A percentile compares a stretch with the other conserved stretches of the same genome.
Evolutionary conservation across 2,329 filamentous ascomycete genomes (phyloP).

Genomic region (Penicillium sp.): DNA sequence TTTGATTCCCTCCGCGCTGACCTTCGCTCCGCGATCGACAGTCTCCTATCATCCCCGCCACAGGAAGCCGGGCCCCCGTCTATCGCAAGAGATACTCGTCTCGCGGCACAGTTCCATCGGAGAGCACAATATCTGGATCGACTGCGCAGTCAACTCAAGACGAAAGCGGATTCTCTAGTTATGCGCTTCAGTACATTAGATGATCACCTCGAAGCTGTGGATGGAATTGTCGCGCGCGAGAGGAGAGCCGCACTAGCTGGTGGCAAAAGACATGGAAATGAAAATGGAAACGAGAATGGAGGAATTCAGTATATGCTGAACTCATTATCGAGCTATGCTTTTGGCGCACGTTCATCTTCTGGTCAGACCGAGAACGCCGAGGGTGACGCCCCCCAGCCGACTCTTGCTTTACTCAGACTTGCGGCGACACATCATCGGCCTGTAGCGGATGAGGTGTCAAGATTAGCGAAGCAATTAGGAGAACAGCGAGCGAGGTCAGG

Average conservation of each 20-base stretch:
- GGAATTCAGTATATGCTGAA: conserved; percentile 11
- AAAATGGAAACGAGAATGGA: background rate
- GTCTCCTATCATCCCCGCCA: conserved; percentile 27
- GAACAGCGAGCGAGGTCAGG: conserved; percentile 17
- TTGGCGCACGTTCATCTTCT: conserved; percentile 10
- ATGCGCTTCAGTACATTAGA: conserved; percentile 32
- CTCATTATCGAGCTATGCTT: conserved; percentile 16
- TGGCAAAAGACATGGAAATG: background rate
- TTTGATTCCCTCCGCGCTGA: conserved; percentile 37
- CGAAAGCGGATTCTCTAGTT: conserved; percentile 31
- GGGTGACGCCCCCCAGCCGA: conserved; percentile 4
- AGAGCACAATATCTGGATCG: conserved; percentile 35
- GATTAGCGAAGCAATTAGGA: conserved; percentile 25
- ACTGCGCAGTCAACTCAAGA: conserved; percentile 31
- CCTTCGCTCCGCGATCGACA: conserved; percentile 36
- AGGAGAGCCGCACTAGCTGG: conserved; percentile 7
- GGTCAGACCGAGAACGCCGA: background rate
- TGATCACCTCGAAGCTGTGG: conserved; percentile 37
- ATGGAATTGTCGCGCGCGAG: conserved; percentile 27
- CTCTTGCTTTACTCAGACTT: conserved; percentile 21
- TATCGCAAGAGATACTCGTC: conserved; percentile 26
- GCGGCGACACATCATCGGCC: conserved; percentile 29
- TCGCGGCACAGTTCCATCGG: conserved; percentile 30
- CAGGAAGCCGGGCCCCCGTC: conserved; percentile 11
- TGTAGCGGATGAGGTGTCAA: conserved; percentile 26